Base-by-base conservation (phyloP, 176 grass and related monocot genomes). In the maize (Zea mays) region DNA sequence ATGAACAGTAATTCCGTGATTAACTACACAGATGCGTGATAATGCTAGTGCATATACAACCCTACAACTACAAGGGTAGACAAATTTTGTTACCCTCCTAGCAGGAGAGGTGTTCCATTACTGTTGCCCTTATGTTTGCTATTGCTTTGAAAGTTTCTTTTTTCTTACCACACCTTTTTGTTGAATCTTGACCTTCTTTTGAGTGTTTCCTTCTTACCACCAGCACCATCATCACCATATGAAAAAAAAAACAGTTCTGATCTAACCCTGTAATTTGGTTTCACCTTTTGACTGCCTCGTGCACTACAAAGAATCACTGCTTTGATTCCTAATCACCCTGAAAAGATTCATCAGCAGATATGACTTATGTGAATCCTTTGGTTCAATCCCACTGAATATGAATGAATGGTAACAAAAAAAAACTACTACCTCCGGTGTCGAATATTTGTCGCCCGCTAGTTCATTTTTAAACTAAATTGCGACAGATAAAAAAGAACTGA, bases 271-370 rank as follows among this genome's bases (percentile, higher is more conserved):
- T 19, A 57, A 75, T 69, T 13, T 65, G 46, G 80, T 83, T 7
- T 42, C 62, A 9, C 39, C 77, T 62, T 79, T 49, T 60, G 11
- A 62, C 11, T 75, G 27, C 72, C 7, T 61, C 43, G 19, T 85
- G 62, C 13, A 50, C 9, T 42, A 65, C 19, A 77, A 15, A 64
- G 16, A 45, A 10, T 46, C 6, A 62, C 51, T 46, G 4, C 4
- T 79, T 61, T 41, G 10, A 63, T 84, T 46, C 27, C 6, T 57
- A 46, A 40, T 20, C 40, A 41, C 7, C 36, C 3, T 52, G 11
- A 72, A 65, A 70, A 55, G 52, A n/a, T 55, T 55, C 61, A 79
- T 74, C 55, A 84, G 15, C 62, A 45, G 46, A 39, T 68, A 74
- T 74, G 21, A 17, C 55, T 66, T 15, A 4, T 55, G 27, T 0